Evolutionary conservation across 495 filamentous ascomycete species (phyloP), one percentile per base, ranked within the genome.

Genomic region (Venustampulla echinocandica): DNA sequence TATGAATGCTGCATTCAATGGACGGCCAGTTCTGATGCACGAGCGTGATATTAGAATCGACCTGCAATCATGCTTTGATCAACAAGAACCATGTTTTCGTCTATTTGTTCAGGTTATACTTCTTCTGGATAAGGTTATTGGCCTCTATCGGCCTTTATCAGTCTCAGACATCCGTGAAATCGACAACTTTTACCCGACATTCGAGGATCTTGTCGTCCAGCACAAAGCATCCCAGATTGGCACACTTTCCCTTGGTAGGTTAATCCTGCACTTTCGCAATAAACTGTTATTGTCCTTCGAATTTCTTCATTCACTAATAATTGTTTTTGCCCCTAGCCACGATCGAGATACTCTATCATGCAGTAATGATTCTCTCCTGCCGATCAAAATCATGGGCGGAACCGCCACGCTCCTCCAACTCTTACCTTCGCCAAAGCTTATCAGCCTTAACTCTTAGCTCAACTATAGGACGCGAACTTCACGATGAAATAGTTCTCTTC

Each of bases 291-390:
- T 11, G 15, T 37, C n/a, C n/a, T 30, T 30, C 27, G n/a, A 30
- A n/a, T n/a, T n/a, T 30, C 13, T 30, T 30, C 13, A 6, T 30
- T 30, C 7, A 30, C 27, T 30, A 27, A 49, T 23, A 19, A 35
- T 25, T 22, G 18, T 54, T 33, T 0, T 4, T 10, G n/a, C 36
- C 9, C 40, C 20, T 37, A 82, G 80, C 72, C 1, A 73, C 81
- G 0, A 58, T 86, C 3, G 82, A 86, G 52, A 68, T 82, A 4
- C 78, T 80, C 43, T 86, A 89, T 53, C 80, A 86, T 53, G 74
- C 77, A 9, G 76, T 85, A 4, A 76, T 74, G 18, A 82, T 87
- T 33, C 65, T 85, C 1, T 75, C 71, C 0, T 70, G 67, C 18
- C 65, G 68, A 17, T 64, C 64, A 0, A 69, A 49, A 39, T 75